Evolutionary conservation across 2,329 filamentous ascomycete species (phyloP).

Genomic region (Fusarium sulawesiense): DNA sequence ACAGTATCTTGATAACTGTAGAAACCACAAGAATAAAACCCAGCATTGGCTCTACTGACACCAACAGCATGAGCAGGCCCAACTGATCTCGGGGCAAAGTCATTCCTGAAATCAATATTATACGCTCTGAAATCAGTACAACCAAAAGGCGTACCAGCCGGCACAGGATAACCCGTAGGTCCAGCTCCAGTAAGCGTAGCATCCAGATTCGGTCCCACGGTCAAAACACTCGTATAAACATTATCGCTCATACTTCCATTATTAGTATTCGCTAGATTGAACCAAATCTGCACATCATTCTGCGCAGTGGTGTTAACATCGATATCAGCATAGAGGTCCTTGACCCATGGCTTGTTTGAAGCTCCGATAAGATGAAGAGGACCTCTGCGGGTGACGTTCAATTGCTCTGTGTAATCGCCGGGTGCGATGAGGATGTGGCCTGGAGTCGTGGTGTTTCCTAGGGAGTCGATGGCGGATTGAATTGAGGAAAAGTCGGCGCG

Average conservation of each 20-base stretch:
- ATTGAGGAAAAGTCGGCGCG: conserved; percentile 54
- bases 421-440: conserved; percentile 66
- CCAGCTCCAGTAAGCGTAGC: conserved; percentile 71
- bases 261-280: conserved; percentile 62
- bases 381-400: conserved; percentile 72
- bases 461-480: conserved; percentile 55
- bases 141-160: conserved; percentile 70
- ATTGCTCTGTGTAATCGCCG: conserved; percentile 71
- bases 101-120: conserved; percentile 74
- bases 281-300: conserved; percentile 68
- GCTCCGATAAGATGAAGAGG: conserved; percentile 72
- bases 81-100: conserved; percentile 60
- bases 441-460: conserved; percentile 47
- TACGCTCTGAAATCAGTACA: conserved; percentile 72
- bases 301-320: conserved; percentile 53
- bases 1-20: conserved; percentile 77
- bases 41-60: conserved; percentile 71
- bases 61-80: conserved; percentile 71
- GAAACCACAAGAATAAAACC: conserved; percentile 74
- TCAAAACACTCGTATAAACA: conserved; percentile 70
- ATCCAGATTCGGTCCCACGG: conserved; percentile 72
- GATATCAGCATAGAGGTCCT: conserved; percentile 54
- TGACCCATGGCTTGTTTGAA: conserved; percentile 54
- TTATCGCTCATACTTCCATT: conserved; percentile 65
- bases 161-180: conserved; percentile 70